Percentiles rank a stretch among this genome's conserved stretches.
Evolutionary conservation across 2,329 filamentous ascomycete species (phyloP).

Genomic region (Nannizzia gypsea): DNA sequence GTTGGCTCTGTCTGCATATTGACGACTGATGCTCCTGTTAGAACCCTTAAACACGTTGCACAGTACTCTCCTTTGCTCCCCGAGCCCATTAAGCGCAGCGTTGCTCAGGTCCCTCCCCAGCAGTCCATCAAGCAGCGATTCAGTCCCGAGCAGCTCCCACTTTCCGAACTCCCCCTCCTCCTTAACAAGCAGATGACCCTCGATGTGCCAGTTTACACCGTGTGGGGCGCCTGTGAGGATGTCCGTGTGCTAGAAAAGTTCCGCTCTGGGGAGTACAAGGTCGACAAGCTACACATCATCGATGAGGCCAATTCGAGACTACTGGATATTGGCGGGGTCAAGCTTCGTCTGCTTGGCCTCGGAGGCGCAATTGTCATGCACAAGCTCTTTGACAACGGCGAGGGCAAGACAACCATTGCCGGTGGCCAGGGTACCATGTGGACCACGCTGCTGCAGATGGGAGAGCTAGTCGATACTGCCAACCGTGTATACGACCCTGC

Average conservation of each 20-base stretch:
- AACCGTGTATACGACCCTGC: slow-evolving; percentile 97
- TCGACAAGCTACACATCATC: slow-evolving; percentile 94
- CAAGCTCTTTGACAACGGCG: slow-evolving; percentile 97
- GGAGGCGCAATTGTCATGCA: slow-evolving; percentile 98
- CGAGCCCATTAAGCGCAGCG: slow-evolving; percentile 57
- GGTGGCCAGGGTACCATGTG: slow-evolving; percentile 99
- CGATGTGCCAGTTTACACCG: slow-evolving; percentile 93
- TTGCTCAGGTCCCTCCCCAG: slow-evolving; percentile 56
- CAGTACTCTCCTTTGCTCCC: slow-evolving; percentile 93
- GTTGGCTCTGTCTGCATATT: background rate
- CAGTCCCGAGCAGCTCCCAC: slow-evolving; percentile 64
- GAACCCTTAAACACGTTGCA: slow-evolving; percentile 93
- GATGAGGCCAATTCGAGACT: slow-evolving; percentile 95
- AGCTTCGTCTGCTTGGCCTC: slow-evolving; percentile 82
- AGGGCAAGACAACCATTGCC: slow-evolving; percentile 93
- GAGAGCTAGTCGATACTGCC: slow-evolving; percentile 91
- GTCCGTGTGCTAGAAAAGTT: slow-evolving; percentile 96
- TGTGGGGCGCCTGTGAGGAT: slow-evolving; percentile 98
- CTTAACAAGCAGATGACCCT: slow-evolving; percentile 80
- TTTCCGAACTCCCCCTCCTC: slow-evolving; percentile 85
- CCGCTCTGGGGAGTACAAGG: slow-evolving; percentile 93
- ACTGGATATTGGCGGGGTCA: slow-evolving; percentile 87
- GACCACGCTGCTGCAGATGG: slow-evolving; percentile 97
- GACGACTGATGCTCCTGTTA: slow-evolving; percentile 27
- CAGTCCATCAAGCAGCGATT: slow-evolving; percentile 71